Evolutionary conservation across 2,329 filamentous ascomycete species (phyloP), one percentile per base, ranked within the genome.

Genomic region (Claviceps sorghi): DNA sequence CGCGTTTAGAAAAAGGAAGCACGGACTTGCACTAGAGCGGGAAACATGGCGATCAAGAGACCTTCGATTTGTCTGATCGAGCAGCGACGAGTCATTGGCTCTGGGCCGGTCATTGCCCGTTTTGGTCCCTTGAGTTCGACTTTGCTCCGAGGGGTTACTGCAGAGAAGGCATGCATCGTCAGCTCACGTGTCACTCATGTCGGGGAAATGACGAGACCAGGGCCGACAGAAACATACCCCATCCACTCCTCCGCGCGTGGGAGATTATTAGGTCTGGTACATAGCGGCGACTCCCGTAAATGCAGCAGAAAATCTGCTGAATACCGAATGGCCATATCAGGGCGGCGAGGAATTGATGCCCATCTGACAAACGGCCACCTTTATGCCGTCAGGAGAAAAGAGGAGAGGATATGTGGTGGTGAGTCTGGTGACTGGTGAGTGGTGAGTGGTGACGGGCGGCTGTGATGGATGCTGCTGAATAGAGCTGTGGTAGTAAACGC

Each of bases 171-270:
- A 43, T 34, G 43, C 26, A 41, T 40, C 22, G 32, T 53, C 38
- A 55, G 45, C 49, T n/a, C 10, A 48, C 10, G 26, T 19, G 9
- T 17, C 9, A 8, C 10, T 43, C 41, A 15, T 43, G 40, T n/a
- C 21, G 29, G 15, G 15, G 34, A 32, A 19, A 17, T 15, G 41
- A 22, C 10, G 41, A 38, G 10, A 32, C 9, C 21, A 29, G 21
- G 13, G 30, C 26, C 19, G 49, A 43, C 48, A 43, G 45, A 13
- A 46, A 69, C 79, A 65, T 75, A 95, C 86, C 91, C 89, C 88
- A 96, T 95, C 90, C 90, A 97, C 74, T 95, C 88, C 71, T 95
- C 88, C 57, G 84, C 79, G 29, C 88, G 85, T 58, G 89, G 90
- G 46, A 96, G 77, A 57, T 77, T 79, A 57, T 83, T 73, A 47